Evolutionary conservation across 345 rosid genomes (phyloP), one percentile per base, ranked within the genome.

Genomic region (Chamaenerion angustifolium): DNA sequence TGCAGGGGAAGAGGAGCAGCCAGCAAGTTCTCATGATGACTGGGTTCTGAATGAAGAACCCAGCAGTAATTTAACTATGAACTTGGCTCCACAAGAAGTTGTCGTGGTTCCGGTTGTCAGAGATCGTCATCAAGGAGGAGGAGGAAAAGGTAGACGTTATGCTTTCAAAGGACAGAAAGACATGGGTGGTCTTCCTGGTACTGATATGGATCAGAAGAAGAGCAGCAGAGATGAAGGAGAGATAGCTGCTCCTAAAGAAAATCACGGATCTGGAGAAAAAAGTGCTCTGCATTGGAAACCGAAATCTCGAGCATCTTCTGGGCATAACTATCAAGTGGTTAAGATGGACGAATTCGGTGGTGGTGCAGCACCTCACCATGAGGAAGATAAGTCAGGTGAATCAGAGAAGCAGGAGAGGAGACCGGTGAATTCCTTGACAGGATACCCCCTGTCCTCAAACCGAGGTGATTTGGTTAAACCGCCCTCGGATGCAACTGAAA

Each of bases 231-330:
- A 4, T 4, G 25, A 7, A 31, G 8, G 37, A 31, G 37, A 31
- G 7, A 31, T 7, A 31, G 86, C 3, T 31, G 37, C 37, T 45
- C 71, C 81, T 25, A 85, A 76, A 68, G 97, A 83, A 66, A 72
- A 62, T 54, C 80, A 69, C 64, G 67, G 56, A 60, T 51, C 37
- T 52, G 85, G 75, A 43, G 89, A 85, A 50, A 65, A 70, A 48
- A 46, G 74, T 56, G 44, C 71, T 42, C 58, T 82, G 56, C 88
- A 83, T 12, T 84, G 94, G 94, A 85, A 84, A 55, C 94, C 88
- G 16, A 88, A 71, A 60, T 57, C 80, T 11, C 85, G 73, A 43
- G 27, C 76, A 67, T 59, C 48, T 40, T 61, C 60, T 50, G 40
- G 62, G 46, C 43, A 64, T 55, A 65, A 51, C 64, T 66, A 67